These are phyloP conservation scores for Diaporthe vaccinii DNA, from an alignment of 2,329 filamentous ascomycete genomes.

Conservation along the genomic window DNA sequence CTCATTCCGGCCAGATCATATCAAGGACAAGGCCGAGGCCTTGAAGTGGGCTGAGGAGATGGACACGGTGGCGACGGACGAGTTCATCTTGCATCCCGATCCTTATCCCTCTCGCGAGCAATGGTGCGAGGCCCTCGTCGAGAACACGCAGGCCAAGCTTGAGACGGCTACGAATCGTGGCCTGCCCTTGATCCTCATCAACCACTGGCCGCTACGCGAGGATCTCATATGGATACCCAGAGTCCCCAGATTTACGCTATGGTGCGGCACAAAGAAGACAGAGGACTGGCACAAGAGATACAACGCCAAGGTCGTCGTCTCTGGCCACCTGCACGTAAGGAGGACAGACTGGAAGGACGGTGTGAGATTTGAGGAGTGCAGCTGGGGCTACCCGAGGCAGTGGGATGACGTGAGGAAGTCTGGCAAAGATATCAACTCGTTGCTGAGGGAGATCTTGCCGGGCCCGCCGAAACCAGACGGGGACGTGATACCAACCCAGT, in stretches of 20 bases:
- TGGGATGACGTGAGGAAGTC: conserved; percentile 50
- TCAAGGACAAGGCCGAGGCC: conserved; percentile 60
- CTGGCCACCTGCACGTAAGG: conserved; percentile 54
- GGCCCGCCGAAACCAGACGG: conserved; percentile 36
- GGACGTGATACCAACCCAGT: conserved; percentile 32
- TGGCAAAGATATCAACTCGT: conserved; percentile 50
- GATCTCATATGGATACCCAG: conserved; percentile 52
- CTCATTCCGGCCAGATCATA: conserved; percentile 64
- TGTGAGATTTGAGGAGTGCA: conserved; percentile 55
- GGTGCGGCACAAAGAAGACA: conserved; percentile 55
- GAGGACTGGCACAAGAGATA: conserved; percentile 53
- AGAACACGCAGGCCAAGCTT: conserved; percentile 47
- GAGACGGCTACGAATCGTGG: conserved; percentile 43
- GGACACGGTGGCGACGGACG: conserved; percentile 54
- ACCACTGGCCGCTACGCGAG: conserved; percentile 56
- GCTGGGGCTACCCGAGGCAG: conserved; percentile 54
- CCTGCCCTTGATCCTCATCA: conserved; percentile 50
- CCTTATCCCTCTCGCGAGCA: conserved; percentile 51
- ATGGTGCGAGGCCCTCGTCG: conserved; percentile 51
- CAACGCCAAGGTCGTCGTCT: conserved; percentile 52
- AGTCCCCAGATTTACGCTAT: conserved; percentile 54
- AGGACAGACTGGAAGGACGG: conserved; percentile 55
- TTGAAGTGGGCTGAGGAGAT: conserved; percentile 53
- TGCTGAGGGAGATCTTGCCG: conserved; percentile 52
- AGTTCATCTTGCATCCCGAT: conserved; percentile 53